phyloP scores from a whole-genome alignment of 805 yeast species.

The Sugiyamaella lignohabitans region DNA sequence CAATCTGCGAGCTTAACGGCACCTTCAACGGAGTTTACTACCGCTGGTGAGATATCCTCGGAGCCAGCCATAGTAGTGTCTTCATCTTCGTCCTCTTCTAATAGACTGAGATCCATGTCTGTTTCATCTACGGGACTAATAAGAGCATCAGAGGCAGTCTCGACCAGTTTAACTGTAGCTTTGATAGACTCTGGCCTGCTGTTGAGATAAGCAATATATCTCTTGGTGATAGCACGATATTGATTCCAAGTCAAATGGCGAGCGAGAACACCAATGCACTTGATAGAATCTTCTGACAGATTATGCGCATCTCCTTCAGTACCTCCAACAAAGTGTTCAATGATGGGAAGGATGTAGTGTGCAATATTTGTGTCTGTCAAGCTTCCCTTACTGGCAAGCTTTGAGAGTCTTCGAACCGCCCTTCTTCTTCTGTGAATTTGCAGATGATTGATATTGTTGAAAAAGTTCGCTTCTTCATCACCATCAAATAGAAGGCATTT shows the following conservation, averaged over 20 bases:
- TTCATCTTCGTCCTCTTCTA: conserved; percentile 8
- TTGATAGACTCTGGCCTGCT: conserved; percentile 45
- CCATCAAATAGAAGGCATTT: conserved; percentile 51
- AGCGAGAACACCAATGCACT: conserved; percentile 53
- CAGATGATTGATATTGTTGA: conserved; percentile 69
- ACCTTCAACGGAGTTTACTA: conserved; percentile 4
- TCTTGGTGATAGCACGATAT: conserved; percentile 62
- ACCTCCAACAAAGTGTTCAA: conserved; percentile 71
- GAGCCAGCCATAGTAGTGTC: conserved; percentile 1
- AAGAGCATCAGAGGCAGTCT: conserved; percentile 19
- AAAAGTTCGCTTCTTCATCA: conserved; percentile 81
- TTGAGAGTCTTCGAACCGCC: conserved; percentile 63
- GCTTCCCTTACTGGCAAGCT: conserved; percentile 34
- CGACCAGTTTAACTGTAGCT: conserved; percentile 47
- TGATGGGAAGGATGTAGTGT: conserved; percentile 75
- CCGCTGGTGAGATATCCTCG: background rate
- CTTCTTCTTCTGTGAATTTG: conserved; percentile 82
- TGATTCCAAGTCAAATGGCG: conserved; percentile 68
- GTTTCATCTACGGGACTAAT: background rate
- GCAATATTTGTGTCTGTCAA: conserved; percentile 57
- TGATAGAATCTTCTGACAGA: conserved; percentile 43
- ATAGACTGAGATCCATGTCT: conserved; percentile 1
- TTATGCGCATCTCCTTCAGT: conserved; percentile 32
- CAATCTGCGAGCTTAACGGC: conserved; percentile 19
- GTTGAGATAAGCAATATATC: conserved; percentile 51